Evolutionary conservation across 2,329 filamentous ascomycete genomes (phyloP).

Genomic region (Ophiostoma triangulosporum): DNA sequence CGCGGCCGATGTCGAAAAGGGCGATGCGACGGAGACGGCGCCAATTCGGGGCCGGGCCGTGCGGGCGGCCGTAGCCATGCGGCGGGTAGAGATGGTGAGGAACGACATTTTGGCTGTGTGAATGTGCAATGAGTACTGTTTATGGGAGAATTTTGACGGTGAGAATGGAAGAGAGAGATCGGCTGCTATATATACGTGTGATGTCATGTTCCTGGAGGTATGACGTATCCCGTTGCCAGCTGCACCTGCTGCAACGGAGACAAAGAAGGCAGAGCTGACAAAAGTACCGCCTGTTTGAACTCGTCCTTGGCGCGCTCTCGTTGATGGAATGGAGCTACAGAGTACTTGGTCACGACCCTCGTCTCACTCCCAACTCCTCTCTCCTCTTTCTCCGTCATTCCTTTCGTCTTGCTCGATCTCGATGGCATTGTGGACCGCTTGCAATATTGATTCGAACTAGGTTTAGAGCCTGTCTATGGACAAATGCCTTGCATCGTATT

Average conservation of each 20-base stretch:
- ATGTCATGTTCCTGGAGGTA: background rate
- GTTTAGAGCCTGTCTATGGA: background rate
- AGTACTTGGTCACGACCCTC: too few species aligned
- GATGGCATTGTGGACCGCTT: too few species aligned
- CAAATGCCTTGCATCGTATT: background rate
- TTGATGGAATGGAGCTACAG: too few species aligned
- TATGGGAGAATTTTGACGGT: too few species aligned
- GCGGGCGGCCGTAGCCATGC: background rate
- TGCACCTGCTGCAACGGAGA: background rate
- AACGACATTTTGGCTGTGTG: background rate
- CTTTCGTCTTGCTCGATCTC: too few species aligned
- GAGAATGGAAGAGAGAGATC: background rate
- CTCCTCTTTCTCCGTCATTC: too few species aligned
- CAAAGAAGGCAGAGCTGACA: background rate
- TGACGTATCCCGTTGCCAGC: conserved; percentile 1
- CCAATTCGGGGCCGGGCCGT: background rate
- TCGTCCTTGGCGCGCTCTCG: too few species aligned
- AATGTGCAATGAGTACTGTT: background rate
- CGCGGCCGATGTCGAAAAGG: conserved; percentile 35
- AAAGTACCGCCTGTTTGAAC: too few species aligned
- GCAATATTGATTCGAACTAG: too few species aligned
- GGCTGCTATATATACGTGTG: background rate
- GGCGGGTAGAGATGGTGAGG: background rate
- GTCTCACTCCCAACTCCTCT: too few species aligned
- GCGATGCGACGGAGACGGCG: background rate